Percentiles rank a stretch among this genome's conserved stretches.
phyloP scores from a whole-genome alignment of 192 early-diverging fungal species.

The Umbelopsis vinacea region DNA sequence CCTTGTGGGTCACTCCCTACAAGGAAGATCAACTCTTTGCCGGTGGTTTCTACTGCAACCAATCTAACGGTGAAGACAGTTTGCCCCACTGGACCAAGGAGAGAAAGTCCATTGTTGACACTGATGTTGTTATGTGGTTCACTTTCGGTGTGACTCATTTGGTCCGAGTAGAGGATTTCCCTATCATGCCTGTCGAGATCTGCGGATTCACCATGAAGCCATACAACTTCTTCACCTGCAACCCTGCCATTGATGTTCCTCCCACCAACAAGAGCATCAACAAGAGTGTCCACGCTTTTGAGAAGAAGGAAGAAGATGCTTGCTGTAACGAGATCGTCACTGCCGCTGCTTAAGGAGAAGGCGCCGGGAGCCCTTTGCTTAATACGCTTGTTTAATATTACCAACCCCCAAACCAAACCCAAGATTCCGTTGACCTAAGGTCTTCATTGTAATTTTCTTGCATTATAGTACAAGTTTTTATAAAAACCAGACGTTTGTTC shows the following conservation, averaged over 20 bases:
- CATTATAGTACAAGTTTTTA: too few relatives aligned
- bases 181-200: slow-evolving; percentile 43
- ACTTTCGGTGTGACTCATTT: slow-evolving; percentile 47
- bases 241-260: slow-evolving; percentile 42
- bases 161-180: slow-evolving; percentile 44
- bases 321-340: slow-evolving; percentile 9
- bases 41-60: slow-evolving; percentile 49
- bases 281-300: slow-evolving; percentile 33
- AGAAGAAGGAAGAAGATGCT: background rate
- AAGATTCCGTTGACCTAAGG: background rate
- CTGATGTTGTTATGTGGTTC: slow-evolving; percentile 43
- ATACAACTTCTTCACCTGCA: slow-evolving; percentile 43
- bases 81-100: slow-evolving; percentile 37
- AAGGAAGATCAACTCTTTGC: slow-evolving; percentile 44
- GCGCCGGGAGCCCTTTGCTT: slow-evolving; percentile 12
- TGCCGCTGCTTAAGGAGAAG: slow-evolving; percentile 10
- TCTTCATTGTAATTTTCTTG: slow-evolving; percentile 12
- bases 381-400: slow-evolving; percentile 5
- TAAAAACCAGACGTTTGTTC: too few relatives aligned
- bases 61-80: slow-evolving; percentile 32
- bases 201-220: slow-evolving; percentile 46
- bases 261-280: slow-evolving; percentile 37
- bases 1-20: slow-evolving; percentile 45
- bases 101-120: slow-evolving; percentile 26
- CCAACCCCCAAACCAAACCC: too few relatives aligned